Evolutionary conservation across 306 rosid species (phyloP).

Genomic region (Neltuma alba): DNA sequence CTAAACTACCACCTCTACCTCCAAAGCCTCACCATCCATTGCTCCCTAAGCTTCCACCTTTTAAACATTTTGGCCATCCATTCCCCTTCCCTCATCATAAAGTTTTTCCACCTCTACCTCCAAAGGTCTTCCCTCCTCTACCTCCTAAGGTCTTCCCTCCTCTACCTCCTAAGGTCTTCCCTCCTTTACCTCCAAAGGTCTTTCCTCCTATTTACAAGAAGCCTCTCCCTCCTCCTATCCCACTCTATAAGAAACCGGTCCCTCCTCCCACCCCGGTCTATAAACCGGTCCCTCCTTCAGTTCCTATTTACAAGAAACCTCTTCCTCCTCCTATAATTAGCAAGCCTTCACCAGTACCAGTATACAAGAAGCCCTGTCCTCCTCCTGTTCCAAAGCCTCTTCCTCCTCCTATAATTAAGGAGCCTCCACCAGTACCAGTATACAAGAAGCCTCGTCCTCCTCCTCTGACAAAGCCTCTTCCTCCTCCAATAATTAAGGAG

Average conservation of each 20-base stretch:
- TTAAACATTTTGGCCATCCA: constrained; percentile 22
- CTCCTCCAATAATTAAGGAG: constrained; percentile 1
- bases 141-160: not conserved
- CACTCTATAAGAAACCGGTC: constrained; percentile 1
- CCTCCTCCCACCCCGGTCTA: constrained; percentile 8
- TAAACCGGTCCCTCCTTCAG: not conserved
- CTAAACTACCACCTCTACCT: not conserved
- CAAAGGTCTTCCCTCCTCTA: not conserved
- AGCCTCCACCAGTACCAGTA: constrained; percentile 28
- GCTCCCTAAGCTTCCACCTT: constrained; percentile 38
- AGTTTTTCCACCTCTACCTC: constrained; percentile 44
- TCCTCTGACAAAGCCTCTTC: constrained; percentile 41
- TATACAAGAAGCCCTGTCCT: not conserved
- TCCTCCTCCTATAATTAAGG: not conserved
- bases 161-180: no score
- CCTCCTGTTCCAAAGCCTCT: not conserved
- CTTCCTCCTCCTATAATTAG: constrained; percentile 25
- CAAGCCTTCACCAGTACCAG: not conserved
- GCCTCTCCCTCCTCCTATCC: not conserved
- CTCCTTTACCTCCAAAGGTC: no score
- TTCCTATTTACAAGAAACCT: constrained; percentile 29
- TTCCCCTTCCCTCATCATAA: constrained; percentile 49
- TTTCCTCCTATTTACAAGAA: constrained; percentile 2
- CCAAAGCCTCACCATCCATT: not conserved
- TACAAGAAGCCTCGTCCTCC: constrained; percentile 33